A percentile compares a stretch with the other conserved stretches of the same genome.
These are phyloP conservation scores for Cadophora malorum DNA, from an alignment of 2,329 filamentous ascomycete species.

Conservation along the genomic window DNA sequence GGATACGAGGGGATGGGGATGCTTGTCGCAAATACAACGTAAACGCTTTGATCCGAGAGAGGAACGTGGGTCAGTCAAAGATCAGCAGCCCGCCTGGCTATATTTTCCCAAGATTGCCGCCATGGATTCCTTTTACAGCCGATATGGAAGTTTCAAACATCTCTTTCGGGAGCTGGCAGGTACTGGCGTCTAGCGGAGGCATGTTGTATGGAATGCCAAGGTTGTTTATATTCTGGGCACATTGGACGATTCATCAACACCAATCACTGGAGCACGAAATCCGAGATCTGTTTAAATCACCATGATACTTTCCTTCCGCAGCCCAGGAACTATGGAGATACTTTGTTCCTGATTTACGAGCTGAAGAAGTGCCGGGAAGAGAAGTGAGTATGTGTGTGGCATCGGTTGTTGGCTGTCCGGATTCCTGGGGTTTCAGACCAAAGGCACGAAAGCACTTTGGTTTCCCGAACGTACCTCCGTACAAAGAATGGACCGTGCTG, in stretches of 20 bases:
- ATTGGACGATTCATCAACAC: background rate
- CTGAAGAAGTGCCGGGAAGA: background rate
- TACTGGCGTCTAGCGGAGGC: background rate
- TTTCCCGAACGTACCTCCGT: background rate
- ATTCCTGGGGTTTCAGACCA: background rate
- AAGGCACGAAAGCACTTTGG: background rate
- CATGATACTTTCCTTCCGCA: background rate
- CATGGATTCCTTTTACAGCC: conserved; percentile 6
- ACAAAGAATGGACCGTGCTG: background rate
- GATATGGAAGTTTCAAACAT: conserved; percentile 8
- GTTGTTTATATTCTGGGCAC: background rate
- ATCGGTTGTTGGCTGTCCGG: background rate
- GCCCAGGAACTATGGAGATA: background rate
- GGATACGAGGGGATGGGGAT: background rate
- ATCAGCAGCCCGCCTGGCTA: background rate
- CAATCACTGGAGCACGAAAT: conserved; percentile 1
- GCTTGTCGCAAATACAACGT: conserved; percentile 19
- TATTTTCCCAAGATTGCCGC: conserved; percentile 25
- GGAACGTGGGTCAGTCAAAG: conserved; percentile 6
- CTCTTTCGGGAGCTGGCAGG: conserved; percentile 11
- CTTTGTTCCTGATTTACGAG: background rate
- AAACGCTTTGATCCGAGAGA: conserved; percentile 22
- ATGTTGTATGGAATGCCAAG: conserved; percentile 9
- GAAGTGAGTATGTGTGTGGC: background rate
- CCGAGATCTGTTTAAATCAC: background rate